Conservation (phyloP, 106 monocot species). For the Dendrobium chrysotoxum region DNA sequence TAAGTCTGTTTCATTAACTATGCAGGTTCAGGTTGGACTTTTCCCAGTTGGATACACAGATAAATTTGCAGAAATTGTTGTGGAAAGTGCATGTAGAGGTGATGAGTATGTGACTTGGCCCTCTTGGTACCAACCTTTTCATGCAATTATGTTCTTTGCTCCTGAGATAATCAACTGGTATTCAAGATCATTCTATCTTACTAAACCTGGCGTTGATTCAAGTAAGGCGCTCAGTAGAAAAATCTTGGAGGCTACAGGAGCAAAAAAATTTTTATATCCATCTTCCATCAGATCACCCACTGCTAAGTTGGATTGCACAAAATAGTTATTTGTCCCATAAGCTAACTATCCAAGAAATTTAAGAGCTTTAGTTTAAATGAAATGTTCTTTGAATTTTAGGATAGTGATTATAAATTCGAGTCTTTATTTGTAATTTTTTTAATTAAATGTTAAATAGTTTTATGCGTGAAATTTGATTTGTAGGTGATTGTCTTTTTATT, state of each 20-base stretch:
- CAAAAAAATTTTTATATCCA: constrained; percentile 63
- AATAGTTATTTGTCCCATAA: background rate
- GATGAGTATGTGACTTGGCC: constrained; percentile 71
- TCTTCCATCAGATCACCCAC: constrained; percentile 34
- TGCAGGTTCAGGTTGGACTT: constrained; percentile 54
- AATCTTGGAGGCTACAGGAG: constrained; percentile 40
- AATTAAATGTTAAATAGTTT: too few relatives aligned
- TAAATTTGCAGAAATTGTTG: constrained; percentile 33
- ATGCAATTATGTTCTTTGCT: constrained; percentile 38
- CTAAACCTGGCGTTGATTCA: constrained; percentile 16
- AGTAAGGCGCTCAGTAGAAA: constrained; percentile 41
- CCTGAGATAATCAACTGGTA: constrained; percentile 55
- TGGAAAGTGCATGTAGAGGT: constrained; percentile 55
- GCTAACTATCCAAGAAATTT: too few relatives aligned
- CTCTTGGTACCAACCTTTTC: constrained; percentile 43
- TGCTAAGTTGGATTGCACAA: background rate
- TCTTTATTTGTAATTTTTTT: too few relatives aligned
- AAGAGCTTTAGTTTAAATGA: too few relatives aligned
- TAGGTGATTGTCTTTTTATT: too few relatives aligned
- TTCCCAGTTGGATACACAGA: constrained; percentile 44
- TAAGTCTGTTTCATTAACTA: background rate
- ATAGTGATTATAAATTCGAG: too few relatives aligned
- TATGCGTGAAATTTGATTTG: too few relatives aligned
- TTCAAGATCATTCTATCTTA: constrained; percentile 33
- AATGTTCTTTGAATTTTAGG: too few relatives aligned